Evolutionary conservation across 1,139 yeast species (phyloP).

Genomic region (Blastobotrys arbuscula): DNA sequence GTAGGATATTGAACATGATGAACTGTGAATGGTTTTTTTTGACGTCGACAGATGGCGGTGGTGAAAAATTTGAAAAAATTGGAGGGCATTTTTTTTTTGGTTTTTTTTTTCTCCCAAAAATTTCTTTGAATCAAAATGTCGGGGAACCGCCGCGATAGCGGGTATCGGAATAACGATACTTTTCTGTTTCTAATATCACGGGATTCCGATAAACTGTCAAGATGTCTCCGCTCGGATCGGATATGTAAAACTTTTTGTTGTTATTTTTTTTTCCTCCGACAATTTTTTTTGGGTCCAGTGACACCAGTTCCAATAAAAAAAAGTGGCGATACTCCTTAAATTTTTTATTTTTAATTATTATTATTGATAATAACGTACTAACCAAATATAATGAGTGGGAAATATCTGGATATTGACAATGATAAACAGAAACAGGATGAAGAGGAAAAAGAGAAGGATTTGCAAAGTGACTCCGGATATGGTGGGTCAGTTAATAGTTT

Average conservation of each 20-base stretch:
- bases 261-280: too few relatives aligned
- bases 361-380: not conserved
- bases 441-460: not conserved
- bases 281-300: too few relatives aligned
- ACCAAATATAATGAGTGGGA: not conserved
- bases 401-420: not conserved
- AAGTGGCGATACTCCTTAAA: not conserved
- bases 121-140: not conserved
- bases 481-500: slow-evolving; percentile 22
- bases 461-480: slow-evolving; percentile 22
- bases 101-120: slow-evolving; percentile 6
- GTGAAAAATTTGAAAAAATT: not conserved
- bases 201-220: too few relatives aligned
- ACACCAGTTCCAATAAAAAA: not conserved
- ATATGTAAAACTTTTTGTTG: too few relatives aligned
- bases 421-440: not conserved
- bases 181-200: too few relatives aligned
- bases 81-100: not conserved
- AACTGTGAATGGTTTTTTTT: not conserved
- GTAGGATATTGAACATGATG: not conserved
- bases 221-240: too few relatives aligned
- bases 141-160: not conserved
- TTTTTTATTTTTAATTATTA: too few relatives aligned
- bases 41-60: not conserved
- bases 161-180: too few relatives aligned